Conservation (phyloP, 441 rosid species). For the Corymbia calophylla region DNA sequence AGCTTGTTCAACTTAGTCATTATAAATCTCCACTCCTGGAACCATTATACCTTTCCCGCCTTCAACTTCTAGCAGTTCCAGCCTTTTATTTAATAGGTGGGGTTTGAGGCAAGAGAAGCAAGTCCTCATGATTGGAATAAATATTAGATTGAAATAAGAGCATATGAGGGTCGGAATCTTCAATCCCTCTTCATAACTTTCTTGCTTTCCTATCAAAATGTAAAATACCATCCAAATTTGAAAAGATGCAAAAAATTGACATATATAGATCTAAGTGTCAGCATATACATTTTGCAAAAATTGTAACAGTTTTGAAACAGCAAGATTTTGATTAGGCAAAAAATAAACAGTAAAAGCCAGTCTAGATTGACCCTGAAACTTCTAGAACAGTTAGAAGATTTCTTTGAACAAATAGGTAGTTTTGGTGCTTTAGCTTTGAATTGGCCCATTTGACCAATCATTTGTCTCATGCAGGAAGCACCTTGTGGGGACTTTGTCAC, state of each 20-base stretch:
- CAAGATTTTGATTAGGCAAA: not conserved
- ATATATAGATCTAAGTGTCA: not conserved
- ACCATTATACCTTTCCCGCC: not conserved
- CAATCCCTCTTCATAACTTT: not conserved
- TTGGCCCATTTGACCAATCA: not conserved
- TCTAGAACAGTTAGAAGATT: not conserved
- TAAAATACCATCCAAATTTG: not conserved
- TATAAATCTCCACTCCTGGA: not conserved
- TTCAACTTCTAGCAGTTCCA: not conserved
- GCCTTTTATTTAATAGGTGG: not conserved
- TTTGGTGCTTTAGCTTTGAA: not conserved
- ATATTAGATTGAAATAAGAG: not conserved
- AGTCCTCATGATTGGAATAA: not conserved
- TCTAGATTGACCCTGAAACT: not conserved
- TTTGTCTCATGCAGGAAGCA: conserved; percentile 57
- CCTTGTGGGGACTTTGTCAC: conserved; percentile 81
- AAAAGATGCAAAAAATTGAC: not conserved
- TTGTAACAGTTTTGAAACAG: not conserved
- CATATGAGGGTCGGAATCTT: not conserved
- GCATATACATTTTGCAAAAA: not conserved
- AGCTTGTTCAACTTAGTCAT: not conserved
- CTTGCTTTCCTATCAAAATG: not conserved
- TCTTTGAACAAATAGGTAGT: not conserved
- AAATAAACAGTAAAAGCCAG: not conserved
- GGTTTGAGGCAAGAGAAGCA: not conserved